Evolutionary conservation across 208 protist species (phyloP), one percentile per base, ranked within the genome.

Genomic region (Lotmaria passim): DNA sequence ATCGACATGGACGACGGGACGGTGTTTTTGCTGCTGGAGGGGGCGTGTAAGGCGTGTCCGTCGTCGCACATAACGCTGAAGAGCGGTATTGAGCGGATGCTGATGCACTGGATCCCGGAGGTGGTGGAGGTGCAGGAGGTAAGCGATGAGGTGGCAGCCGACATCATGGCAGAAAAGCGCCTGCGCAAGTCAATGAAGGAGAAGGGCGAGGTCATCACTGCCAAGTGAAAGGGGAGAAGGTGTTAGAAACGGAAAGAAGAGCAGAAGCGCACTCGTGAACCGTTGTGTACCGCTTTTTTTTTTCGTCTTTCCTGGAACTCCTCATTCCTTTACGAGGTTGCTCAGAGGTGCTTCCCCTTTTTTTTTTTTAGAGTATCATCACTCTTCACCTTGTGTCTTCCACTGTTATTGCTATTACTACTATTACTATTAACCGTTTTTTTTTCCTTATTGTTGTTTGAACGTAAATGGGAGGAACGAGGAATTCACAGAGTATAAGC

Each of bases 91-190:
- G 93, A 98, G 74, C 82, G 90, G 7, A 98, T 98, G 94, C 76
- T 98, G 52, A 97, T 96, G 91, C 94, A 98, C 70, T 98, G 91
- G 88, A 94, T 98, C 44, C 93, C 94, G 2, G 92, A 98, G 78
- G 94, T 98, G 33, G 83, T 94, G 15, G 89, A 93, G 69, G 93
- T 91, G 6, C 88, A 93, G 43, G 86, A 96, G 62, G 78, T 91
- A 19, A 83, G 77, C 38, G 93, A 95, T 23, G 90, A 95, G 33
- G 82, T 93, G 21, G 90, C 90, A 15, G 50, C 72, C 11, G 90
- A 95, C 58, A 84, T 95, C 56, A 44, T 92, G n/a, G 62, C 81
- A 0, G 86, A 92, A 60, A 95, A 95, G 79, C 73, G 62, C 19
- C 76, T 91, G 28, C 81, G 83, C 17, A 86, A 81, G 61, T 76